phyloP scores from a whole-genome alignment of 352 stramenopile species.

The Globisporangium uncinulatum region DNA sequence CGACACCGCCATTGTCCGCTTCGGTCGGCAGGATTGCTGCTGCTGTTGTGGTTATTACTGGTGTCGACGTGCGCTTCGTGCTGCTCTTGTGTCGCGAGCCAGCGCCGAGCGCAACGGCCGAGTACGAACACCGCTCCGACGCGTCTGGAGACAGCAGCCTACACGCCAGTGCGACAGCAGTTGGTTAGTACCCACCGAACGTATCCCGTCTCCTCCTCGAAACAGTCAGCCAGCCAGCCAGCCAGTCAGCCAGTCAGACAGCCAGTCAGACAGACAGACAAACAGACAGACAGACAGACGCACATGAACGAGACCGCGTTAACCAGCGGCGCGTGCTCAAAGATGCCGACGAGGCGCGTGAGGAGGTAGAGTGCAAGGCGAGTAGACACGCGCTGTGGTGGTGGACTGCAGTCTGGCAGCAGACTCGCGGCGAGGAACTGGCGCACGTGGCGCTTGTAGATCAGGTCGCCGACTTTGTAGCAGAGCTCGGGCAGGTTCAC shows the following conservation, averaged over 20 bases:
- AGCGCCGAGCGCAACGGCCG: constrained; percentile 44
- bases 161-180: not conserved
- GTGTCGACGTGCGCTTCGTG: not conserved
- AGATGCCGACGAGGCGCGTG: constrained; percentile 60
- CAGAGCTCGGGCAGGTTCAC: constrained; percentile 79
- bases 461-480: constrained; percentile 69
- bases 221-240: too few relatives aligned
- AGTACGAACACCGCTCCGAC: constrained; percentile 55
- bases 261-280: too few relatives aligned
- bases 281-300: constrained; percentile 2
- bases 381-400: constrained; percentile 69
- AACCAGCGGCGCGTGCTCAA: constrained; percentile 77
- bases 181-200: too few relatives aligned
- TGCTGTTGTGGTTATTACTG: not conserved
- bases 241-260: too few relatives aligned
- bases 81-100: constrained; percentile 23
- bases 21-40: constrained; percentile 11
- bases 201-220: too few relatives aligned
- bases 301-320: constrained; percentile 79
- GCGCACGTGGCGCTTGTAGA: constrained; percentile 70
- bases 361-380: constrained; percentile 73
- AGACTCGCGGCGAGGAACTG: constrained; percentile 64
- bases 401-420: constrained; percentile 67
- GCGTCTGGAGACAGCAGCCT: constrained; percentile 60
- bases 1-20: constrained; percentile 10